Conservation (phyloP, 352 stramenopile species). For the Pythium plurisporium region DNA sequence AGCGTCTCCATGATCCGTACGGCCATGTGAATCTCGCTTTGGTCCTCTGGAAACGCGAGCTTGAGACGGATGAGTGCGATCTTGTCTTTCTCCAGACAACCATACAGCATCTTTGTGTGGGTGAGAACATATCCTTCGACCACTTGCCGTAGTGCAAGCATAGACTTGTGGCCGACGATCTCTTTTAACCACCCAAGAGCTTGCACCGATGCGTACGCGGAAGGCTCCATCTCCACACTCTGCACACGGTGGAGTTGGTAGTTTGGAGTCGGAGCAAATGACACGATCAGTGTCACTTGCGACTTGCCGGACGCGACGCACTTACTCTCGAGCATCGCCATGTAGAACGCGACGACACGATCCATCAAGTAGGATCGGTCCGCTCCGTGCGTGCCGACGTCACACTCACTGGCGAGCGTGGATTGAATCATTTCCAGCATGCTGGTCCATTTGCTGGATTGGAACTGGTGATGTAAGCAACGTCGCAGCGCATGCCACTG, state of each 20-base stretch:
- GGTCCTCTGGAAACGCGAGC: constrained; percentile 19
- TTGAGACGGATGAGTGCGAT: constrained; percentile 32
- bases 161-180: constrained; percentile 10
- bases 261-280: not conserved
- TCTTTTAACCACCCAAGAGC: constrained; percentile 13
- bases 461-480: constrained; percentile 22
- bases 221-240: not conserved
- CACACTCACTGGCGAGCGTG: constrained; percentile 4
- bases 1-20: constrained; percentile 29
- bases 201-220: not conserved
- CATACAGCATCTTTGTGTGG: constrained; percentile 18
- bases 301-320: constrained; percentile 11
- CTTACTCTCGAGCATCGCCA: constrained; percentile 18
- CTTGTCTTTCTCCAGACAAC: constrained; percentile 23
- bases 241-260: constrained; percentile 2
- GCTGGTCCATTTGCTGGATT: constrained; percentile 5
- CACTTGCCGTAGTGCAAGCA: constrained; percentile 4
- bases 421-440: constrained; percentile 2
- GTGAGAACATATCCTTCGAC: not conserved
- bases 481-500: constrained; percentile 11
- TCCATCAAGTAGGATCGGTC: constrained; percentile 8
- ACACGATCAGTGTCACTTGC: constrained; percentile 7
- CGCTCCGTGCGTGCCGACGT: not conserved
- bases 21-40: constrained; percentile 26
- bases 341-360: constrained; percentile 20